Evolutionary conservation across 2,329 filamentous ascomycete genomes (phyloP).

Genomic region (Dactylellina leptospora): DNA sequence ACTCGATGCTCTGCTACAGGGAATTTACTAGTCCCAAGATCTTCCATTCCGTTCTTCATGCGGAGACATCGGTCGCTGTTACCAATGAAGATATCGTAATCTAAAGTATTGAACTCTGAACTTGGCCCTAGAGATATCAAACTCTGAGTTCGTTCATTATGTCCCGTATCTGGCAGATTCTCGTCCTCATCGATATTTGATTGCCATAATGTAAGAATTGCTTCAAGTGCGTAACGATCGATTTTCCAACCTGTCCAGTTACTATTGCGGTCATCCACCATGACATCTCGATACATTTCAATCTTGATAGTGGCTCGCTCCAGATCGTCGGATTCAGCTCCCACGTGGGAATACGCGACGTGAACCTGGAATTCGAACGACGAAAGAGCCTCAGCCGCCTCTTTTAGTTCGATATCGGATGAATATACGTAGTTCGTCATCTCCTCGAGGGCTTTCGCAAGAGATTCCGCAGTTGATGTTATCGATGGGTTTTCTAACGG

Average conservation of each 20-base stretch:
- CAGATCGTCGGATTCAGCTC: background rate
- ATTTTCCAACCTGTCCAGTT: constrained; percentile 23
- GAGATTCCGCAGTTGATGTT: background rate
- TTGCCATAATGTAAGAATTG: constrained; percentile 32
- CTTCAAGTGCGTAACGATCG: constrained; percentile 5
- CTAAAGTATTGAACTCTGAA: constrained; percentile 18
- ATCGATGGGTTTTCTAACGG: constrained; percentile 7
- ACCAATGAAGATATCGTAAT: constrained; percentile 38
- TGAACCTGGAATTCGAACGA: constrained; percentile 11
- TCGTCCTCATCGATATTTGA: constrained; percentile 20
- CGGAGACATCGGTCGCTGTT: constrained; percentile 7
- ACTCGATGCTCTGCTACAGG: constrained; percentile 15
- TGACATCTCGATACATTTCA: constrained; percentile 1
- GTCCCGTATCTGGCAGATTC: constrained; percentile 9
- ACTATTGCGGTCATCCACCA: constrained; percentile 16
- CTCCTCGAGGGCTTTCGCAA: constrained; percentile 14
- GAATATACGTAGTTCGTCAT: constrained; percentile 23
- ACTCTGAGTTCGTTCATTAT: constrained; percentile 10
- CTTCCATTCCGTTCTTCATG: constrained; percentile 19
- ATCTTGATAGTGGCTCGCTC: constrained; percentile 4
- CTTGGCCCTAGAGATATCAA: constrained; percentile 22
- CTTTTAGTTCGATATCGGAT: constrained; percentile 10
- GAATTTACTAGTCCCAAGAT: constrained; percentile 15
- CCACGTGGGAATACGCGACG: constrained; percentile 4
- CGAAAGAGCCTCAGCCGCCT: background rate